Evolutionary conservation across 495 filamentous ascomycete genomes (phyloP).

Genomic region (Hypoxylon lenormandii): DNA sequence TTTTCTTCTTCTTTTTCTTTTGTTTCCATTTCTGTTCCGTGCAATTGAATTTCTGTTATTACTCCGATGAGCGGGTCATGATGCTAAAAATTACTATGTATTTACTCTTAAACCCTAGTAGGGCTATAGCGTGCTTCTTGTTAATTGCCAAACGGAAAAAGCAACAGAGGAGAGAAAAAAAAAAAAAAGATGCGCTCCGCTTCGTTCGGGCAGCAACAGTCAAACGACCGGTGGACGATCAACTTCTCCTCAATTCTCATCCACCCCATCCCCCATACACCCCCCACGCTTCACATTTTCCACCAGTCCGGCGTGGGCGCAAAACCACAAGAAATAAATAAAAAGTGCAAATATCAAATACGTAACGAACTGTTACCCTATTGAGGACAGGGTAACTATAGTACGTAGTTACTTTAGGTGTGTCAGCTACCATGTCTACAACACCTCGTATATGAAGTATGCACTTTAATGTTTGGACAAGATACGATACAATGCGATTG

Average conservation of each 20-base stretch:
- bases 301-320: conserved; percentile 23
- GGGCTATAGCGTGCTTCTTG: conserved; percentile 32
- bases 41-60: neutral
- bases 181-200: conserved; percentile 45
- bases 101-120: conserved; percentile 21
- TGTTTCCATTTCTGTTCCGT: conserved; percentile 3
- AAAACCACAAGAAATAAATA: neutral
- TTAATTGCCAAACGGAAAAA: conserved; percentile 47
- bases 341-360: conserved; percentile 1
- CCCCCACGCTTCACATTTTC: conserved; percentile 24
- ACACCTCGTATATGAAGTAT: conserved; percentile 37
- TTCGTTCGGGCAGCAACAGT: conserved; percentile 63
- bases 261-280: conserved; percentile 26
- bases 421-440: conserved; percentile 23
- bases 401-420: conserved; percentile 18
- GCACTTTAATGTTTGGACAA: conserved; percentile 28
- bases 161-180: conserved; percentile 18
- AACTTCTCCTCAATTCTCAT: conserved; percentile 39
- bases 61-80: conserved; percentile 4
- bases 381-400: neutral
- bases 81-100: conserved; percentile 16
- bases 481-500: conserved; percentile 39
- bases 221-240: conserved; percentile 55
- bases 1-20: neutral
- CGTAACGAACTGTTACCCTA: conserved; percentile 8